Base-by-base conservation (phyloP, 176 grass and related monocot species). In the Juncus effusus region DNA sequence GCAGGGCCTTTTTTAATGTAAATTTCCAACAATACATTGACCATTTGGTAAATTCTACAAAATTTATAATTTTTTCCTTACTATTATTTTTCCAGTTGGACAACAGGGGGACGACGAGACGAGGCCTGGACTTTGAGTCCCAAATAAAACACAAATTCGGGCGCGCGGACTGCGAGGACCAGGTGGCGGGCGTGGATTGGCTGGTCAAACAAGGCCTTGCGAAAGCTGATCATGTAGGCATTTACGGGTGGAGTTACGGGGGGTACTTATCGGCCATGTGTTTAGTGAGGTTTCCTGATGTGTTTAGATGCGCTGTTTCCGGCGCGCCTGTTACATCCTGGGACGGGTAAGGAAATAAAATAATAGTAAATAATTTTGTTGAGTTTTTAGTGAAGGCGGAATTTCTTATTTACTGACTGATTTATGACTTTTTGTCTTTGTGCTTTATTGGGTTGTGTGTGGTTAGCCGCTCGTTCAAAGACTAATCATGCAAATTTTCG, bases 191-290 rank as follows among this genome's bases (percentile, higher is more conserved):
- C n/a, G 86, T 86, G 8, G 86, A 99, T 57, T 99, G 95, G 95
- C 80, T 99, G 61, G 80, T 94, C 75, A 80, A 76, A 10, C 73
- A 90, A 64, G 95, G 95, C 13, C 80, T 99, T n/a, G 89, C 95
- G 42, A 82, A 84, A 77, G 80, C 80, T 62, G 89, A 76, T 35
- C 95, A 99, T 68, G 86, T 99, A n/a, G 95, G 95, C 47, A 74
- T 99, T 16, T 93, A 94, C 13, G 95, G 95, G 53, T 99, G 95
- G 95, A 99, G 95, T 42, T 99, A 94, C 6, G 95, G 95, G 13
- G 95, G 95, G 16, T 99, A 93, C 66, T 88, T 99, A 51, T 84
- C 95, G n/a, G 95, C 95, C 54, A 99, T 99, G 89, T 88, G 83
- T 70, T 80, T 99, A 0, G 59, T 84, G 36, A 86, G 89, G 68